Evolutionary conservation across 2,329 filamentous ascomycete genomes (phyloP).

Genomic region (Aspergillus spinulosporus): DNA sequence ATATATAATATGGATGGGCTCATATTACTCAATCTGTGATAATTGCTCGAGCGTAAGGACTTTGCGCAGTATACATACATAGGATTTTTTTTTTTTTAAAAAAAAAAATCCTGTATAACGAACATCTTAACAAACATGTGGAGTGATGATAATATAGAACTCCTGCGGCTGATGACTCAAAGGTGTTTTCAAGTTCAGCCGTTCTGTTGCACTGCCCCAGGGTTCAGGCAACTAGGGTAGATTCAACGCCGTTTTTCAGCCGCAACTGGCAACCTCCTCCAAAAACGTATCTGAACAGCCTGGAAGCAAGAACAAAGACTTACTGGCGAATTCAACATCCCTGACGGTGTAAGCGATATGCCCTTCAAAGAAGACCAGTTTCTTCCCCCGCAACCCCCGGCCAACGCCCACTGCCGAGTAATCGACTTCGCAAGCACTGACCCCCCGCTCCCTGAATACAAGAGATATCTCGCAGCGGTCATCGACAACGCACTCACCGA

Average conservation of each 20-base stretch:
- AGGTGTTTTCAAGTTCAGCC: not conserved
- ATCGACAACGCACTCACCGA: conserved; percentile 64
- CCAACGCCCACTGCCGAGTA: conserved; percentile 47
- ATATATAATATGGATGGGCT: too few species aligned
- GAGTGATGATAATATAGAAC: not conserved
- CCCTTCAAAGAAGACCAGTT: conserved; percentile 8
- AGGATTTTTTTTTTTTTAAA: too few species aligned
- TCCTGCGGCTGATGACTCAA: not conserved
- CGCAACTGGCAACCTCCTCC: not conserved
- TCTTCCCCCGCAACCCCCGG: conserved; percentile 41
- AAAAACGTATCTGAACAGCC: not conserved
- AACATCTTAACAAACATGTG: too few species aligned
- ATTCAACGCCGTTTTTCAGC: not conserved
- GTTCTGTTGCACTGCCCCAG: not conserved
- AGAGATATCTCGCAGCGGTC: conserved; percentile 58
- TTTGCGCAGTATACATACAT: too few species aligned
- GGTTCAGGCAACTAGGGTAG: not conserved
- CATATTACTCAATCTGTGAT: not conserved
- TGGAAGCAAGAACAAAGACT: too few species aligned
- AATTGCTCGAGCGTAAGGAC: too few species aligned
- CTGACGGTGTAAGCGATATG: not conserved
- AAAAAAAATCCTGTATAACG: too few species aligned
- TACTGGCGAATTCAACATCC: not conserved
- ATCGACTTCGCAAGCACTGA: conserved; percentile 57
- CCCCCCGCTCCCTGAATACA: conserved; percentile 53